Base-by-base conservation (phyloP, 2,329 filamentous ascomycete species). In the Chrysoporthe puriensis region DNA sequence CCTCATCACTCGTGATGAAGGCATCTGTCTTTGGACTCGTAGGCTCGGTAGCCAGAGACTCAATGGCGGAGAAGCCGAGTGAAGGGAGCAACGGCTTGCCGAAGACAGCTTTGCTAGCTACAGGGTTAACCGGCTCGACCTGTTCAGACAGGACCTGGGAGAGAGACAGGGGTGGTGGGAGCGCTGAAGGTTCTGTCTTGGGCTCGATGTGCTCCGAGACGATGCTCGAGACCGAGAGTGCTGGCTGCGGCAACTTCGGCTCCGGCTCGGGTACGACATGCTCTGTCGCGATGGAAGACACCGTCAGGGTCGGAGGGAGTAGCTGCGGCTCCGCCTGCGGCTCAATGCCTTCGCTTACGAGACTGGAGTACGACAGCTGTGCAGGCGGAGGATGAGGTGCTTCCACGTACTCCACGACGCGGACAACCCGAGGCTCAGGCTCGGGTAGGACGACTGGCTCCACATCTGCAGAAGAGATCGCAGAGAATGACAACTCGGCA, bases 1-100 rank as follows among this genome's bases (percentile, higher is more conserved):
- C 75, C 16, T 72, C 74, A 52, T 86, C 84, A 21, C 80, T 80
- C 0, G 86, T 81, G 67, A 89, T 84, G 70, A 89, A 86, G 0
- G 77, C 87, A 70, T 87, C 83, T 67, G 85, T 80, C 77, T 82
- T 84, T 1, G 84, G 85, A 71, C 82, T 87, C 67, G 81, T 71
- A 7, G 83, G 84, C 60, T 81, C 79, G 3, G 81, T 84, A 64
- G 83, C 80, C 8, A 85, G 74, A 4, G 81, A 80, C 66, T 80
- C 78, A 54, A 86, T 79, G 1, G 77, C 71, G 3, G 84, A 84
- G 72, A 85, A 82, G 18, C 75, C 80, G 62, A 81, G 70, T 32
- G 74, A 40, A 64, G 77, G 73, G 44, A 74, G 73, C 5, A 62
- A 58, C 63, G 71, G 66, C 56, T 56, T 52, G 26, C 64, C 66